Evolutionary conservation across 1,284 basidiomycete species (phyloP), one percentile per base, ranked within the genome.

Genomic region (Trichosporon coremiiforme): DNA sequence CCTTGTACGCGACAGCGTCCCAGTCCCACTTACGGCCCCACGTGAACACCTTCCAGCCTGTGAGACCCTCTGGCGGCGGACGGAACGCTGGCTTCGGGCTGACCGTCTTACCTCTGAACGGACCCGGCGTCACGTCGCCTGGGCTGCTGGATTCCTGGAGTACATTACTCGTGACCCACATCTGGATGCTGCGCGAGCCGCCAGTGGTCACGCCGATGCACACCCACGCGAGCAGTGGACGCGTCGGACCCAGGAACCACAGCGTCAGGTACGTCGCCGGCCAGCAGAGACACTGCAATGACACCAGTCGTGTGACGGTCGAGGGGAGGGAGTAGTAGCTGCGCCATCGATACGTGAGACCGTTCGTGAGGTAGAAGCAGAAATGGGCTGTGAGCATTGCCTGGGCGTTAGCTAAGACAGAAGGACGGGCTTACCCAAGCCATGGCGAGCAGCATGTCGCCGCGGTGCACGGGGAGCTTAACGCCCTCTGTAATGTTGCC

Each of bases 141-240:
- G 64, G 64, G 17, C 47, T 38, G 65, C 55, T 38, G 13, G 55
- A 33, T 33, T 64, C 67, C 12, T 60, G 36, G 13, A 62, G 66
- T 35, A 85, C 82, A 65, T 85, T 85, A 20, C 76, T 78, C 35
- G 84, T 84, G n/a, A 85, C 83, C 82, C 83, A 85, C 77, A 84
- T 84, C 70, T 84, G 80, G 2, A 85, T 75, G 2, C 78, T 78
- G 25, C 83, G 76, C 12, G 76, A 78, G 66, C 80, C 78, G 53
- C 80, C 82, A 0, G 84, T 85, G 41, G 83, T 82, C 1, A 82
- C 82, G 25, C 82, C 83, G 35, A 85, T 84, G 10, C 83, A 80
- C 22, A 84, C 79, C 84, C 84, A 85, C 2, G 80, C 80, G 45
- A 84, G 75, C 4, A 84, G 75, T 0, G 81, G 78, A 6, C 82